Base-by-base conservation (phyloP, 2,329 filamentous ascomycete genomes). In the Triangularia setosa region DNA sequence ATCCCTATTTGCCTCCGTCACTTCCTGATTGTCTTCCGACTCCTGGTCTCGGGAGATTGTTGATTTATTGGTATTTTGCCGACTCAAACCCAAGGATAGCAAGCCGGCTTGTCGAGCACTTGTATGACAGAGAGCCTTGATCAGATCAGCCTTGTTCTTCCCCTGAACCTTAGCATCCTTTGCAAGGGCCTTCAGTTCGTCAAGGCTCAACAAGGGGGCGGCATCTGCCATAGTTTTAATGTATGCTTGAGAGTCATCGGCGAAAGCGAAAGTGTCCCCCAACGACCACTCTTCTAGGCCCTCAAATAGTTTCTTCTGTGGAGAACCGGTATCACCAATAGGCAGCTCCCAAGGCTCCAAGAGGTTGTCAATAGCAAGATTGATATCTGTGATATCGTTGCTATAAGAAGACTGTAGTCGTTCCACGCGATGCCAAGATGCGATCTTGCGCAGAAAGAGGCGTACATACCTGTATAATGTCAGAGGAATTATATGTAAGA, bases 371-470 rank as follows among this genome's bases (percentile, higher is more conserved):
- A 93, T 87, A 1, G 92, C 90, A 14, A 78, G 73, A 14, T 87
- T 80, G 44, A 93, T 80, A 73, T 97, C 86, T 54, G 88, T 84
- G 66, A 99, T 90, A 74, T 98, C 93, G 68, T 87, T 85, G 72
- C 94, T 86, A 72, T 97, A 97, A 4, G 40, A 48, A 18, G 40
- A 48, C 1, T 87, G 87, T 25, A 99, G 78, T 23, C 87, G 86
- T 71, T 84, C 87, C 67, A 92, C 84, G 9, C 95, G 88, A 79
- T 97, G 93, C 95, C 95, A 99, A 1, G 88, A 88, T 23, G 91
- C 90, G 1, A 92, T 92, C 75, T 99, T 99, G 56, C 95, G 88
- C 2, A 99, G 81, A 73, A 99, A 99, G 1, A 99, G 80, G 23
- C 95, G 88, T 14, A 98, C 93, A 77, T 97, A 96, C 73, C 91